Percentiles rank a stretch among this genome's conserved stretches.
Conservation (phyloP, 441 rosid species). For the Erodium trifolium region DNA sequence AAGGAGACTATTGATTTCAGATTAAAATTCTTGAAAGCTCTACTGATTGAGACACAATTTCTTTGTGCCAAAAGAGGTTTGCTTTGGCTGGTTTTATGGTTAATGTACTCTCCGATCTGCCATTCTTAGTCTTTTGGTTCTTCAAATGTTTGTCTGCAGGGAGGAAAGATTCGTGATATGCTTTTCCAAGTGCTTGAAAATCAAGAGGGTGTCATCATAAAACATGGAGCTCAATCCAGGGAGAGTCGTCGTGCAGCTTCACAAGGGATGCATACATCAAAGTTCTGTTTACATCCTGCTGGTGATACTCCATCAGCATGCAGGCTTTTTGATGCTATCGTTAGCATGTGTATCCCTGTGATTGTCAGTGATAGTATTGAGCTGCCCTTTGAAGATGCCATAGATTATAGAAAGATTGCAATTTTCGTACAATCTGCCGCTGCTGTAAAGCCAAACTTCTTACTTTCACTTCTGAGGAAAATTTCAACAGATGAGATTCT, state of each 20-base stretch:
- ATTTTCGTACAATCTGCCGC: constrained; percentile 61
- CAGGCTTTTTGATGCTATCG: constrained; percentile 87
- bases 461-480: constrained; percentile 51
- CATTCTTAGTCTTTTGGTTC: background rate
- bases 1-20: no score
- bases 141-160: constrained; percentile 30
- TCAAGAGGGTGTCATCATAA: constrained; percentile 64
- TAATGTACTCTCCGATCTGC: background rate
- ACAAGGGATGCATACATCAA: constrained; percentile 84
- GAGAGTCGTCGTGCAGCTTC: constrained; percentile 83
- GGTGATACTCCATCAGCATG: constrained; percentile 81
- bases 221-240: constrained; percentile 90
- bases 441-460: constrained; percentile 59
- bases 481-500: constrained; percentile 43
- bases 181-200: constrained; percentile 74
- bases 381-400: constrained; percentile 80
- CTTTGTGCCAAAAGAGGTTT: background rate
- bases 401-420: constrained; percentile 71
- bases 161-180: constrained; percentile 87
- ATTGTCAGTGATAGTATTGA: constrained; percentile 76
- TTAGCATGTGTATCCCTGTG: constrained; percentile 89
- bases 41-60: background rate
- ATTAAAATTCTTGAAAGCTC: background rate
- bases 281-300: constrained; percentile 40
- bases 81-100: background rate